phyloP scores from a whole-genome alignment of 2,329 filamentous ascomycete genomes.

The Trichothecium sympodiale region DNA sequence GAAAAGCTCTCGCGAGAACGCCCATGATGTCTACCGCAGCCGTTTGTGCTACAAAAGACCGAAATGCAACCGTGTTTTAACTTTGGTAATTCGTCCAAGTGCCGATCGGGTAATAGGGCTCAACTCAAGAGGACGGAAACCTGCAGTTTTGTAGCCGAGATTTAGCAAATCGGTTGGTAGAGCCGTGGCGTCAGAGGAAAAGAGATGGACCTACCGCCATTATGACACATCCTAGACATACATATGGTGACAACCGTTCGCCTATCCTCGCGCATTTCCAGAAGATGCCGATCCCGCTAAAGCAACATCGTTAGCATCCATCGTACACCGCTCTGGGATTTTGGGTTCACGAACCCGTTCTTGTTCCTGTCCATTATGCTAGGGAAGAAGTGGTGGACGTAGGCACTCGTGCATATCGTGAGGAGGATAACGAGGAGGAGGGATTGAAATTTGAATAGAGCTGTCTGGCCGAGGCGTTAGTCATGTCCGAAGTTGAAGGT shows the following conservation, averaged over 20 bases:
- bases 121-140: too few relatives aligned
- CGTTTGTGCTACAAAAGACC: too few relatives aligned
- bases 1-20: too few relatives aligned
- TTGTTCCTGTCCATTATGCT: slow-evolving; percentile 88
- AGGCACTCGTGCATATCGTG: slow-evolving; percentile 90
- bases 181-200: too few relatives aligned
- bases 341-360: slow-evolving; percentile 49
- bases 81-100: too few relatives aligned
- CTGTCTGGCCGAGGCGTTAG: too few relatives aligned
- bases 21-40: too few relatives aligned
- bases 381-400: slow-evolving; percentile 83
- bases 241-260: slow-evolving; percentile 87
- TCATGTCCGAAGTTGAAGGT: too few relatives aligned
- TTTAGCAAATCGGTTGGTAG: too few relatives aligned
- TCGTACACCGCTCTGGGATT: not conserved
- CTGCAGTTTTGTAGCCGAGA: too few relatives aligned
- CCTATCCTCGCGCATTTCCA: slow-evolving; percentile 95
- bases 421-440: slow-evolving; percentile 89
- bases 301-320: not conserved
- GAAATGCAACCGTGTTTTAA: too few relatives aligned
- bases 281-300: slow-evolving; percentile 70
- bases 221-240: slow-evolving; percentile 82
- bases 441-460: slow-evolving; percentile 98
- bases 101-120: too few relatives aligned
- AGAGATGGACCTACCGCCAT: slow-evolving; percentile 91